Evolutionary conservation across 371 early-diverging fungal genomes (phyloP), one percentile per base, ranked within the genome.

Genomic region (Mortierella sp.): DNA sequence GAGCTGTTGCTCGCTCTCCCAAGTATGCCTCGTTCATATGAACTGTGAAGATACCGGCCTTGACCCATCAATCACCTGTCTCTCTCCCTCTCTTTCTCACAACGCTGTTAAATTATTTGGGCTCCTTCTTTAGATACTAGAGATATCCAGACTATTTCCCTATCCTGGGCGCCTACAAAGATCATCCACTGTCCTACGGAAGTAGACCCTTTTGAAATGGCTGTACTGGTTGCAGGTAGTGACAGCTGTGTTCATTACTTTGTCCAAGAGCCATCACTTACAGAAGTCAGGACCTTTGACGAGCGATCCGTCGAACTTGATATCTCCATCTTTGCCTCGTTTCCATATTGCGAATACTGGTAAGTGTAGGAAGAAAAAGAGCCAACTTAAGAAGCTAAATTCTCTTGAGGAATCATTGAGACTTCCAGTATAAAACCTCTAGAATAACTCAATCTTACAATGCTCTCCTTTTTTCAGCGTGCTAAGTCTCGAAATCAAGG

Each of bases 401-500:
- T 21, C 45, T 41, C 16, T 36, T 28, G 41, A 41, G 5, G 2
- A 32, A 10, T 21, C 19, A 58, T 58, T 58, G 58, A 43, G 3
- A 7, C 43, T 43, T 43, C 0, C 7, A 6, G 36, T 36, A 36
- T 36, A 36, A 36, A 36, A 36, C 36, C 36, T 36, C 33, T 33
- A 33, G 33, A 33, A 33, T n/a, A 33, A 43, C 15, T 43, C 32
- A 58, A 36, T 13, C 21, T 67, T 13, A 22, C 24, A 9, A 33
- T 72, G 45, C 36, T 43, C 3, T 5, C 50, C 13, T 33, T 47
- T 24, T 41, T 9, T 45, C 36, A 89, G 90, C 15, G 85, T 91
- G 48, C 68, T 89, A 50, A 88, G 84, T 53, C 74, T 89, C 65
- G 88, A 86, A 32, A 84, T 91, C 47, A 80, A 85, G 43, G 87